phyloP scores from a whole-genome alignment of 164 flowering plant genomes.

The Malania oleifera region DNA sequence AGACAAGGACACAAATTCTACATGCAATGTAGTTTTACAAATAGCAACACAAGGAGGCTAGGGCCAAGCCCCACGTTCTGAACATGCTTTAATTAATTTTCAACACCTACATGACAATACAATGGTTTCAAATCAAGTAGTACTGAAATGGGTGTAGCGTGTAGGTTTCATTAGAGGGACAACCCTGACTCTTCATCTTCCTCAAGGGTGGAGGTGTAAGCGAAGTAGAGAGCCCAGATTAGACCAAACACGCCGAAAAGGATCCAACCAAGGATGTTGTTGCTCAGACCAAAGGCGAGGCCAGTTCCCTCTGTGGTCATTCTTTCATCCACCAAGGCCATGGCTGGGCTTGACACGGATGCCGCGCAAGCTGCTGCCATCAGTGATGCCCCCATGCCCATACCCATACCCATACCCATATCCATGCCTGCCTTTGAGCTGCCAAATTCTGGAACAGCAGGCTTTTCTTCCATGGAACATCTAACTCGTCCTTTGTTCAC shows the following conservation, averaged over 20 bases:
- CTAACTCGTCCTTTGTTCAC: conserved; percentile 23
- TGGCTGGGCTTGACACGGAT: conserved; percentile 26
- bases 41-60: no score
- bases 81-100: no score
- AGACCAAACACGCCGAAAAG: conserved; percentile 84
- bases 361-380: conserved; percentile 21
- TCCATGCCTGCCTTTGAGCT: conserved; percentile 12
- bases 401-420: no score
- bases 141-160: neutral
- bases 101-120: neutral
- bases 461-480: conserved; percentile 27
- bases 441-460: neutral
- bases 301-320: conserved; percentile 96
- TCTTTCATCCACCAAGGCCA: conserved; percentile 86
- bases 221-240: conserved; percentile 71
- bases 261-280: conserved; percentile 90
- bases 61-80: no score
- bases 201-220: conserved; percentile 67
- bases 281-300: conserved; percentile 85
- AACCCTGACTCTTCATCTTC: conserved; percentile 98
- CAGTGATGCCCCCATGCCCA: conserved; percentile 22
- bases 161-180: conserved; percentile 34
- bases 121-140: conserved; percentile 36
- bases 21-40: no score
- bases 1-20: no score